phyloP scores from a whole-genome alignment of 108 stramenopile species.

The Cyclotella sp. region DNA sequence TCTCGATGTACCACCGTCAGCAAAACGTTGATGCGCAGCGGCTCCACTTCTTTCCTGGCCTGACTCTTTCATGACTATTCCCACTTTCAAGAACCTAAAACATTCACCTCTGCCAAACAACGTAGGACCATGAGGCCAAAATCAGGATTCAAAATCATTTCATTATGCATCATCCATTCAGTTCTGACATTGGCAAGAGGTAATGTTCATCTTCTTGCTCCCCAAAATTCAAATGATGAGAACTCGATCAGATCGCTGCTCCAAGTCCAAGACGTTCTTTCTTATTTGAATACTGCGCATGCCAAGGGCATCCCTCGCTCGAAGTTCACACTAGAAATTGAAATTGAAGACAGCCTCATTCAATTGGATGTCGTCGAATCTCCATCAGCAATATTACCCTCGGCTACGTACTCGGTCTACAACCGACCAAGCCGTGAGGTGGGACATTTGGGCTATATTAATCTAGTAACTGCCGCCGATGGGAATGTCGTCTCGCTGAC shows the following conservation, averaged over 20 bases:
- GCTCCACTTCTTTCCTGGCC: no score
- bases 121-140: not conserved
- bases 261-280: not conserved
- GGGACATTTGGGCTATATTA: not conserved
- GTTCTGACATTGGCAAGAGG: not conserved
- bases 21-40: no score
- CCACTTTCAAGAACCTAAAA: no score
- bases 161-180: not conserved
- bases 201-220: not conserved
- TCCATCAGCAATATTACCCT: slow-evolving; percentile 4
- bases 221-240: not conserved
- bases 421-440: slow-evolving; percentile 8
- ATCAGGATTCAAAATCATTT: not conserved
- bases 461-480: slow-evolving; percentile 1
- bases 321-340: not conserved
- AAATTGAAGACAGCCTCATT: not conserved
- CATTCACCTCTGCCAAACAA: no score
- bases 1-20: no score
- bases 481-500: not conserved
- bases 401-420: slow-evolving; percentile 5
- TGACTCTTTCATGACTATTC: no score
- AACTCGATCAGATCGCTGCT: not conserved
- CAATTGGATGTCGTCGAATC: slow-evolving; percentile 2
- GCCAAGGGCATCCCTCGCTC: not conserved
- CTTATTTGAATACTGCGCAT: not conserved